Evolutionary conservation across 2,329 filamentous ascomycete genomes (phyloP), one percentile per base, ranked within the genome.

Genomic region (Trichoderma aggressivum): DNA sequence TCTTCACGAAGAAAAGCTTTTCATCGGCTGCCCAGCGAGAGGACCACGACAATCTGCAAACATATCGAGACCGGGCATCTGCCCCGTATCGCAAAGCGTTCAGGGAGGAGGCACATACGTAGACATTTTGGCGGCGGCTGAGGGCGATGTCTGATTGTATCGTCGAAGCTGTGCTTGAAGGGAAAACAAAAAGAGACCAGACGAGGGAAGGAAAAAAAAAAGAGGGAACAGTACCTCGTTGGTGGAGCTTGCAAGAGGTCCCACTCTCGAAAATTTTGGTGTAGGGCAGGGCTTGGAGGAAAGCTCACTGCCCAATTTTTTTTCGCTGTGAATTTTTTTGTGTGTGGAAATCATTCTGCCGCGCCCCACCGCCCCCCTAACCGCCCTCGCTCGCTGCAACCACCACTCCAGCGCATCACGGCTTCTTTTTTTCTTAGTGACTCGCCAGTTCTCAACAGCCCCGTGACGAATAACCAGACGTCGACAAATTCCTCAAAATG

Each of bases 1-100:
- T 78, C 76, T 77, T 69, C 72, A 67, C 32, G 7, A 67, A 34
- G 32, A 59, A 65, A 53, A 62, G 43, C n/a, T 63, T 28, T 61
- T 24, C 84, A 75, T 70, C 70, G 76, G 75, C 77, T 81, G 82
- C 87, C 90, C 90, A 94, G 92, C 90, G 89, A 93, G 90, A 92
- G 90, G 90, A 93, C 92, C 87, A 89, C 89, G 88, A 92, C 91
- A 93, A 93, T 92, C 90, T 89, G 84, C 85, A 84, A 85, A 81
- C 56, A 80, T 80, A 58, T 80, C 83, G 86, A 84, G 81, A 85
- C 85, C 85, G 84, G 86, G 83, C 80, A 77, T 76, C 73, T 75
- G 75, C 73, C 76, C 79, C 77, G 77, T 79, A 73, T 75, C 74
- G 72, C 80, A 78, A 74, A 78, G 76, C 75, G 74, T 76, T 82